Base-by-base conservation (phyloP, 768 basidiomycete species). In the Chalciporus chontae region DNA sequence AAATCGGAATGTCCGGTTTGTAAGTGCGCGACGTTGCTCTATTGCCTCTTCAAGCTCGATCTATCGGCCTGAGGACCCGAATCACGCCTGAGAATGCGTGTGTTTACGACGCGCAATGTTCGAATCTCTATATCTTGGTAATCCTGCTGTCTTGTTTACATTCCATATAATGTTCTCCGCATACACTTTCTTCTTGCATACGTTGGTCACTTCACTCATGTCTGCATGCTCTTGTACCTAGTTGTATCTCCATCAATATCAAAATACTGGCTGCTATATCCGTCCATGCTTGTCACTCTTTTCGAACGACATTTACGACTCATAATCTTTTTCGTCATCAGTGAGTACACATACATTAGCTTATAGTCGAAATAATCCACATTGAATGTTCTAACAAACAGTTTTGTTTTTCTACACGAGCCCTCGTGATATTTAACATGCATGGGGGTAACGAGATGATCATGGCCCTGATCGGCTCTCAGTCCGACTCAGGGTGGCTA, bases 21-120 rank as follows among this genome's bases (percentile, higher is more conserved):
- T 54, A 61, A 69, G 53, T 72, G 70, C 9, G 74, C 79, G 1
- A 77, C 76, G 2, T 53, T 81, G 34, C 55, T 81, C 19, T 82
- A 83, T 54, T 81, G 77, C 55, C 67, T 83, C 26, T 80, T 83
- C 68, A 70, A 69, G 46, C 56, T 84, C n/a, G 74, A 81, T 48
- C 51, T 80, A 32, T 57, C 59, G 1, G 52, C 24, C 14, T 66
- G 53, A 50, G 21, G 8, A 15, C 27, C 13, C 11, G 32, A 45
- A 23, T 15, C 50, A 17, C 41, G 29, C n/a, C 27, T 21, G 2
- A 40, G 26, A 36, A 19, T 21, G 41, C 15, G 19, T 4, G 4
- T 14, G 14, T 23, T 21, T 17, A n/a, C 3, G 24, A 17, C 10
- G 23, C 9, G 8, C 19, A 17, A 42, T 31, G 14, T 38, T 6